Evolutionary conservation across 495 filamentous ascomycete genomes (phyloP), one percentile per base, ranked within the genome.

Genomic region (Tirmania nivea): DNA sequence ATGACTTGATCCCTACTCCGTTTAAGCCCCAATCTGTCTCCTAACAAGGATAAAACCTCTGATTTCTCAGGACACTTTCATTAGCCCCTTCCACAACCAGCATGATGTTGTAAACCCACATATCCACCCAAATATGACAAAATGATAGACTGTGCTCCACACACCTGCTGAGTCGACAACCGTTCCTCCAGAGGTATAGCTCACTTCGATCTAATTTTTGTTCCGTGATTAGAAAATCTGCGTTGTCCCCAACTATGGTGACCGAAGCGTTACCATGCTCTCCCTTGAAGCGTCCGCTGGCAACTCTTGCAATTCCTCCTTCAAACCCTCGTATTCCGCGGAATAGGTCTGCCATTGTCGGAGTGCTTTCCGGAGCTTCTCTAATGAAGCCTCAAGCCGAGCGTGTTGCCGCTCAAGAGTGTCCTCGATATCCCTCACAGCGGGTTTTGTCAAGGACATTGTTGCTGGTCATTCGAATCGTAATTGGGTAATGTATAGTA

Each of bases 281-380:
- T 75, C 66, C 0, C 62, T 59, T 4, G 67, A 67, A 11, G 75
- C 68, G 31, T 75, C 65, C 8, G 72, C 66, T n/a, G 70, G 61
- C 35, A 84, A 63, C 4, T 60, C 65, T 48, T 69, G 59, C 34
- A 97, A 74, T 58, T 86, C 84, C 54, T 90, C 83, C 60, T 80
- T 86, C 54, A 96, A 70, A 11, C 77, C 78, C 57, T 93, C 85
- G 65, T 96, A 97, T 59, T 95, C 92, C 14, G 81, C 73, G 60
- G 93, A 88, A 77, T 80, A 90, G 52, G 76, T 79, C 60, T 84
- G 80, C 90, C 89, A 96, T 67, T 88, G 78, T 47, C 75, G 76
- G 17, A 96, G 74, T 3, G 86, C 80, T 58, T 83, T 74, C 19
- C 75, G 75, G 10, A 95, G 78, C 60, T 86, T 77, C 21, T 70